These are phyloP conservation scores for Melastoma malabathricum DNA, from an alignment of 345 rosid species.

Conservation along the genomic window DNA sequence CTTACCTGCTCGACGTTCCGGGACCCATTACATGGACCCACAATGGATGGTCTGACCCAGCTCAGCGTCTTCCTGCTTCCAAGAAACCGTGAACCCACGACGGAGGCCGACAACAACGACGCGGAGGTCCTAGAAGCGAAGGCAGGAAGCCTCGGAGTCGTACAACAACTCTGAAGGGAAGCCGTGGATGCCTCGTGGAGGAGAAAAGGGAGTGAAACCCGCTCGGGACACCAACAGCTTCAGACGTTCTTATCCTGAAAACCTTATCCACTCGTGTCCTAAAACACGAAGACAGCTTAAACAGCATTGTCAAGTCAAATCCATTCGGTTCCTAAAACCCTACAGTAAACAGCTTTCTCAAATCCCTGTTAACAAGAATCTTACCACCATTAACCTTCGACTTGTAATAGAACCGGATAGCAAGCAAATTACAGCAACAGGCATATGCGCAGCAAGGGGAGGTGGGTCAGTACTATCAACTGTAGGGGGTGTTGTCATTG, in stretches of 20 bases:
- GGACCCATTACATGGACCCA: constrained; percentile 56
- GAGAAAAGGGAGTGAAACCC: background rate
- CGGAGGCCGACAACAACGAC: constrained; percentile 15
- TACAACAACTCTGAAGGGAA: constrained; percentile 9
- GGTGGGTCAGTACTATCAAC: no score
- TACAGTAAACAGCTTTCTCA: background rate
- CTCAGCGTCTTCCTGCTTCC: constrained; percentile 21
- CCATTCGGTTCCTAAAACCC: background rate
- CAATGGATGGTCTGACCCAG: constrained; percentile 20
- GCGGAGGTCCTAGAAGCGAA: constrained; percentile 21
- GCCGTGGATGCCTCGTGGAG: background rate
- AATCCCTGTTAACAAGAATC: no score
- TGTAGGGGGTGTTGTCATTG: constrained; percentile 2
- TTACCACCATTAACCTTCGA: no score
- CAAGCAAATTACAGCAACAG: no score
- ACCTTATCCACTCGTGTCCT: constrained; percentile 1
- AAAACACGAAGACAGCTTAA: background rate
- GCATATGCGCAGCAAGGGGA: no score
- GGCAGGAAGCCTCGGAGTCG: constrained; percentile 12
- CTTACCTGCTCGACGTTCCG: constrained; percentile 89
- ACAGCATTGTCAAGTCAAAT: background rate
- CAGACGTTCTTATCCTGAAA: background rate
- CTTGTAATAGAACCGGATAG: no score
- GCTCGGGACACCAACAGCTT: background rate
- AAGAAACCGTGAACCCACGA: constrained; percentile 38